phyloP scores from a whole-genome alignment of 768 basidiomycete genomes.

The Royoungia palumana region DNA sequence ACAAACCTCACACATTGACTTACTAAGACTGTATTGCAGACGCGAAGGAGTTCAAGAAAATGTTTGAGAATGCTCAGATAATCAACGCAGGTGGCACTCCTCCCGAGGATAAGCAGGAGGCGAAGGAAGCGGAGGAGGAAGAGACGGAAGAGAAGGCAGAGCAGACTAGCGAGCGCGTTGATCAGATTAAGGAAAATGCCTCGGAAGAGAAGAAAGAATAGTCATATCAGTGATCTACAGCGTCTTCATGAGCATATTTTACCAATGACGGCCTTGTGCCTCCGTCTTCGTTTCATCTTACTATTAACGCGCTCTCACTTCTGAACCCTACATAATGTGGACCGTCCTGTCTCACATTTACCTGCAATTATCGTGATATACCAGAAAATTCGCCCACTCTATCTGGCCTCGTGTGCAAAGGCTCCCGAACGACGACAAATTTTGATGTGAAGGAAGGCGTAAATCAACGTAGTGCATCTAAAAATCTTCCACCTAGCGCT shows the following conservation, averaged over 20 bases:
- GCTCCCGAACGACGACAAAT: no score
- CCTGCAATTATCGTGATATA: slow-evolving; percentile 28
- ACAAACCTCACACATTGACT: neutral
- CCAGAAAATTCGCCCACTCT: slow-evolving; percentile 11
- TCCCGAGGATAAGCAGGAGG: slow-evolving; percentile 24
- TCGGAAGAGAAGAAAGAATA: slow-evolving; percentile 34
- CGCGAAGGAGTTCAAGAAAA: slow-evolving; percentile 83
- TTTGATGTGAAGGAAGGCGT: neutral
- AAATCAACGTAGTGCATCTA: slow-evolving; percentile 5
- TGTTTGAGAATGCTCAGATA: slow-evolving; percentile 83
- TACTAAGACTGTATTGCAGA: slow-evolving; percentile 41
- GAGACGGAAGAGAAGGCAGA: slow-evolving; percentile 27
- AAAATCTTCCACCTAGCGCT: slow-evolving; percentile 8
- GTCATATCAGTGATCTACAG: slow-evolving; percentile 3
- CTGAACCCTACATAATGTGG: slow-evolving; percentile 27
- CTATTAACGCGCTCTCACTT: slow-evolving; percentile 6
- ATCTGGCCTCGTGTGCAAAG: neutral
- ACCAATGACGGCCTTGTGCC: slow-evolving; percentile 1
- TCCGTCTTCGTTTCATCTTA: slow-evolving; percentile 9
- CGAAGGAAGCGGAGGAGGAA: slow-evolving; percentile 25
- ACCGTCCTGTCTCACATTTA: slow-evolving; percentile 26
- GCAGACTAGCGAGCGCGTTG: slow-evolving; percentile 30
- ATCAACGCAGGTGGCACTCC: slow-evolving; percentile 45
- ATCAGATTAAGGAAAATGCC: slow-evolving; percentile 32
- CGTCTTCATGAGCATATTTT: slow-evolving; percentile 11